Conservation (phyloP, 2,329 filamentous ascomycete genomes). For the Aspergillus brunneoviolaceus region DNA sequence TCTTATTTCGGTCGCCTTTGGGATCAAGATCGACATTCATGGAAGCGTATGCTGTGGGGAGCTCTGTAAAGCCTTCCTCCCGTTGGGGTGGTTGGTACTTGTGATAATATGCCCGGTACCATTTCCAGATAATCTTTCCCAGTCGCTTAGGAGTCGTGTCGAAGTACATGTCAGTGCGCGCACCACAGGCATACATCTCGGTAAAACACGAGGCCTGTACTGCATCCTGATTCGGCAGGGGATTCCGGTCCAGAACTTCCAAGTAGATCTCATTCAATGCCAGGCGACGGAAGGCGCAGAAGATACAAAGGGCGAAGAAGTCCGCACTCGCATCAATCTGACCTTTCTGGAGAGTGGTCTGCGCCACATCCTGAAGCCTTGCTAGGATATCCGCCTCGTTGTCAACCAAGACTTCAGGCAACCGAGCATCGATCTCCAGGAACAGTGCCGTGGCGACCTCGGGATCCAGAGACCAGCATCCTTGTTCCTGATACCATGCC, state of each 20-base stretch:
- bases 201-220: slow-evolving; percentile 64
- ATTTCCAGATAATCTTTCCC: slow-evolving; percentile 43
- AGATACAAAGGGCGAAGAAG: slow-evolving; percentile 56
- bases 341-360: slow-evolving; percentile 29
- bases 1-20: slow-evolving; percentile 38
- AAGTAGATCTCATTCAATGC: slow-evolving; percentile 63
- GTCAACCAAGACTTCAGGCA: slow-evolving; percentile 25
- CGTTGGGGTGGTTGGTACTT: slow-evolving; percentile 29
- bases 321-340: slow-evolving; percentile 50
- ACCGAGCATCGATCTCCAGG: slow-evolving; percentile 31
- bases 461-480: slow-evolving; percentile 30
- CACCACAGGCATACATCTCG: slow-evolving; percentile 62
- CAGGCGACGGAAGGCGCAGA: slow-evolving; percentile 55
- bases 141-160: slow-evolving; percentile 52
- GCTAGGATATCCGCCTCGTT: slow-evolving; percentile 35
- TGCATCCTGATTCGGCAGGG: slow-evolving; percentile 58
- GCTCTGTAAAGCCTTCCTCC: slow-evolving; percentile 32
- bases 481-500: slow-evolving; percentile 42
- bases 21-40: slow-evolving; percentile 53
- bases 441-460: slow-evolving; percentile 35
- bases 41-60: slow-evolving; percentile 53
- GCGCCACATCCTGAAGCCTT: slow-evolving; percentile 36
- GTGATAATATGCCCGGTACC: slow-evolving; percentile 46
- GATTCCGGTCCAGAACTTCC: slow-evolving; percentile 61
- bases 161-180: slow-evolving; percentile 62